These are phyloP conservation scores for Tilletia walkeri DNA, from an alignment of 1,284 basidiomycete genomes.

Conservation along the genomic window DNA sequence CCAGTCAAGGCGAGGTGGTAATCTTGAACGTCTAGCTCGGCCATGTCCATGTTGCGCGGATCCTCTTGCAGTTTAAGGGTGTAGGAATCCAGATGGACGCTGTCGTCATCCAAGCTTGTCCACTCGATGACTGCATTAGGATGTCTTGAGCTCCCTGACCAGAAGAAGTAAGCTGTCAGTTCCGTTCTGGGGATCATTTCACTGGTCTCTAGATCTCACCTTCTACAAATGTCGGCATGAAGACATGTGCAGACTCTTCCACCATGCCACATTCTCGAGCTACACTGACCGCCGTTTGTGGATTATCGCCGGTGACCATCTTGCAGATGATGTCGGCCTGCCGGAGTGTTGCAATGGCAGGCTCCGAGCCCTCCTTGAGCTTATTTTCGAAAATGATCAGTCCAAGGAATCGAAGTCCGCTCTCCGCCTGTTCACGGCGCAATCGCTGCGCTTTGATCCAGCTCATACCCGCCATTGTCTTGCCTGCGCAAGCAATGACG, in stretches of 20 bases:
- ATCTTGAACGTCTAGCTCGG: conserved; percentile 64
- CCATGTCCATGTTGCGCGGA: conserved; percentile 44
- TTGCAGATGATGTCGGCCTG: conserved; percentile 87
- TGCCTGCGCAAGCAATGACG: conserved; percentile 97
- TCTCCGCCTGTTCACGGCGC: conserved; percentile 93
- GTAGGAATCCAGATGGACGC: conserved; percentile 83
- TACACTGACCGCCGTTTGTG: conserved; percentile 92
- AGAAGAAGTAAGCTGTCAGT: not conserved
- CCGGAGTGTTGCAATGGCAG: conserved; percentile 84
- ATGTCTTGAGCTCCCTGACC: conserved; percentile 64
- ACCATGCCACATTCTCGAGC: conserved; percentile 91
- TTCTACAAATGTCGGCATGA: conserved; percentile 75
- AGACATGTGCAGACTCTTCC: conserved; percentile 86
- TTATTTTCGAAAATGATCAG: conserved; percentile 99
- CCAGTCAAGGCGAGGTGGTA: conserved; percentile 91
- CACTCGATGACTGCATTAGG: conserved; percentile 77
- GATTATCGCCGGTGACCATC: conserved; percentile 99
- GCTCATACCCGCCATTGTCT: conserved; percentile 85
- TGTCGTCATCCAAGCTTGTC: conserved; percentile 85
- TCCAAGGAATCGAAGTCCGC: conserved; percentile 84
- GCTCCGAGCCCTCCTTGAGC: conserved; percentile 86
- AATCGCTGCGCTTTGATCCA: conserved; percentile 98
- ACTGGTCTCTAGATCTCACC: conserved; percentile 60
- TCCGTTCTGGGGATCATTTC: not conserved
- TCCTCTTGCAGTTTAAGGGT: conserved; percentile 63